Conservation (phyloP, 768 basidiomycete genomes). For the Suillus discolor region DNA sequence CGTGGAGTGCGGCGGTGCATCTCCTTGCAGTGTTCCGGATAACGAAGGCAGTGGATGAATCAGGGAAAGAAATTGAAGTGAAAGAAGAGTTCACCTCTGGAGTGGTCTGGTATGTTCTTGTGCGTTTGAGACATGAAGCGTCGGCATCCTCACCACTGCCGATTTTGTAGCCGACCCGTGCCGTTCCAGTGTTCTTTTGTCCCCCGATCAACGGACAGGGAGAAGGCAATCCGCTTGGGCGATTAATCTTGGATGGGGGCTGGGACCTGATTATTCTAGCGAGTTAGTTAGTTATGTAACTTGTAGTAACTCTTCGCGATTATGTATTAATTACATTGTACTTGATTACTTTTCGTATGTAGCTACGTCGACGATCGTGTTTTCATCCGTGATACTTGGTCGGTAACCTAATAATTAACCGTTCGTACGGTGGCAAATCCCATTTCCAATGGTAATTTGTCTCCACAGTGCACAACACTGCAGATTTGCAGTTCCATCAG, state of each 20-base stretch:
- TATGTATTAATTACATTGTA: not conserved
- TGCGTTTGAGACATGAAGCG: not conserved
- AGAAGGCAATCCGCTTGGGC: conserved; percentile 19
- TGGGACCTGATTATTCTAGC: not conserved
- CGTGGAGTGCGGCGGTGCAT: conserved; percentile 33
- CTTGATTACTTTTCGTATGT: not conserved
- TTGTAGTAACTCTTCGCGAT: not conserved
- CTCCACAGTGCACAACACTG: not conserved
- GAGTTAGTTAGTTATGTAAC: not conserved
- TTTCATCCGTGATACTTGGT: not conserved
- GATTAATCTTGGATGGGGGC: not conserved
- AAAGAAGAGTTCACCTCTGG: conserved; percentile 33
- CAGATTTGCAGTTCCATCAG: not conserved
- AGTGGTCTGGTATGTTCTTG: conserved; percentile 33
- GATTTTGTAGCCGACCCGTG: conserved; percentile 29
- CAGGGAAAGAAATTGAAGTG: conserved; percentile 26
- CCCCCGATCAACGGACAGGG: conserved; percentile 29
- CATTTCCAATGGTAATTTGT: conserved; percentile 3
- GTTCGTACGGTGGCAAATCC: not conserved
- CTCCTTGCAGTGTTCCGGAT: conserved; percentile 27
- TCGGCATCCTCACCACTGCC: conserved; percentile 4
- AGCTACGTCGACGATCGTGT: not conserved
- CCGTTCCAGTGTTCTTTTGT: conserved; percentile 33
- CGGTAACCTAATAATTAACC: conserved; percentile 1
- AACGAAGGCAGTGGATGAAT: conserved; percentile 17